A percentile compares a stretch with the other conserved stretches of the same genome.
Evolutionary conservation across 352 stramenopile genomes (phyloP).

Genomic region (Blastocystis sp.): DNA sequence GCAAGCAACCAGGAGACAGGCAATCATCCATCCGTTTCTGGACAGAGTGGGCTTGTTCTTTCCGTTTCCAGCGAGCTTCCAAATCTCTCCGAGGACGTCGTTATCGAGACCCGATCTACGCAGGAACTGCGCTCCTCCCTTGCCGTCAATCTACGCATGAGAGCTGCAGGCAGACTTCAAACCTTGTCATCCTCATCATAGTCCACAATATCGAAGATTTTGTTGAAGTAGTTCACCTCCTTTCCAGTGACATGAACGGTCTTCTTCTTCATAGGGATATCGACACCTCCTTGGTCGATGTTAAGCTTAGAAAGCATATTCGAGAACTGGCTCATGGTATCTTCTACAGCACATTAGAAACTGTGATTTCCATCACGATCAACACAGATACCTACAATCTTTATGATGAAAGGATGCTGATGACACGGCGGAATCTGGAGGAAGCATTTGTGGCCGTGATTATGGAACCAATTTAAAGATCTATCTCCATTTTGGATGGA

Average conservation of each 20-base stretch:
- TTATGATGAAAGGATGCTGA: background rate
- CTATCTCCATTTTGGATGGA: constrained; percentile 9
- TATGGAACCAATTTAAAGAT: background rate
- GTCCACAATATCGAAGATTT: constrained; percentile 56
- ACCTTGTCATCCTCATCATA: constrained; percentile 56
- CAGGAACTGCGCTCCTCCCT: constrained; percentile 55
- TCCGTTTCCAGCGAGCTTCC: constrained; percentile 57
- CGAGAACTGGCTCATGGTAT: constrained; percentile 31
- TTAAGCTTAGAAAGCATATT: constrained; percentile 31
- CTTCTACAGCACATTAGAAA: background rate
- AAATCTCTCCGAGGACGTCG: constrained; percentile 50
- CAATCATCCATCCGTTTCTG: constrained; percentile 57
- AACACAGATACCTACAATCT: background rate
- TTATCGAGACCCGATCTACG: constrained; percentile 58
- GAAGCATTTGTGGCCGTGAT: background rate
- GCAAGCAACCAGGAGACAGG: constrained; percentile 30
- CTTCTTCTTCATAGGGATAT: constrained; percentile 61
- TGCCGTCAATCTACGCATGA: constrained; percentile 48
- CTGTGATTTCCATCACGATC: background rate
- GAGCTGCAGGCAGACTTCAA: background rate
- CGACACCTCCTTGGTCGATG: constrained; percentile 57
- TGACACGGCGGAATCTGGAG: background rate
- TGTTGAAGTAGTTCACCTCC: constrained; percentile 57
- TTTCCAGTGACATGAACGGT: constrained; percentile 44
- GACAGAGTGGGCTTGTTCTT: constrained; percentile 60